Base-by-base conservation (phyloP, 192 early-diverging fungal genomes). In the Linnemannia schmuckeri region DNA sequence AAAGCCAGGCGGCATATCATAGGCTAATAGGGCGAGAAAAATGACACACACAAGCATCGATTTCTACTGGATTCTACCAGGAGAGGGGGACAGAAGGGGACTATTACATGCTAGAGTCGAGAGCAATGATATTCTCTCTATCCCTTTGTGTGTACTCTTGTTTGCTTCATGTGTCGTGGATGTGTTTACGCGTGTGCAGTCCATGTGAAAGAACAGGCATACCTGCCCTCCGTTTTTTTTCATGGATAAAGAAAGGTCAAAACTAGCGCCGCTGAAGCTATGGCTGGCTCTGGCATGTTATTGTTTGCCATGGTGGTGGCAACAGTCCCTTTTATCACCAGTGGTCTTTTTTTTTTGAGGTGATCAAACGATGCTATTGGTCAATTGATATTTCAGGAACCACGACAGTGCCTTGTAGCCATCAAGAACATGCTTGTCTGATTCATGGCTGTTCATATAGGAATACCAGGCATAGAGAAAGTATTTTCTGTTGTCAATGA, bases 301-400 rank as follows among this genome's bases (percentile, higher is more conserved):
- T 46, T 0, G 44, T 46, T 46, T 15, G 12, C 15, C 49, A 52
- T 52, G 49, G 17, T 49, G 17, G 47, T 52, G 49, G 49, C 27
- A 66, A 10, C 2, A 7, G 24, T 6, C 6, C 55, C 9, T 66
- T 33, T 33, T 33, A 33, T 15, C 49, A 20, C 15, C 5, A 22
- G 61, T 35, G 61, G 4, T 15, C 37, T 37, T 37, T 15, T 12
- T 63, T 12, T 27, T 66, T 33, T 0, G 30, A 13, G 13, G 30
- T 15, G 61, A 66, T 33, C 61, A 9, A 35, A 17, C 27, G 27
- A 66, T 66, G 12, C 30, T 30, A 66, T 66, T 66, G 61, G 61
- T 15, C 61, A 66, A 66, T 66, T 66, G 61, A 27, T 57, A 57
- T 33, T 66, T 66, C 61, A 66, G 61, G 61, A 35, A 66, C 61